Base-by-base conservation (phyloP, 164 flowering plant species). In the Malania oleifera region DNA sequence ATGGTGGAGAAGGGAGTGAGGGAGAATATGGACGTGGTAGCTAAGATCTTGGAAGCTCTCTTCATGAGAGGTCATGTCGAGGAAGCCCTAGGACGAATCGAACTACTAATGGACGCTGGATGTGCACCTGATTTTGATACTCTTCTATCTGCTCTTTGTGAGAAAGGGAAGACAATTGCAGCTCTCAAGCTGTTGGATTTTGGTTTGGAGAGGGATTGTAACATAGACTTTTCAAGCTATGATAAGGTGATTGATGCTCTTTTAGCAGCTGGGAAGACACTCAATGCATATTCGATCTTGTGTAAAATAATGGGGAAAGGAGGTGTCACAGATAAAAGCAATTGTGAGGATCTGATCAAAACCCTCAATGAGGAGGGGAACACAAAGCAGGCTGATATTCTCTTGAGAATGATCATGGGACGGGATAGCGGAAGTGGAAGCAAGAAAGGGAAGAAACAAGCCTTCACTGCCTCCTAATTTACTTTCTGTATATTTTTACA, bases 51-150 rank as follows among this genome's bases (percentile, higher is more conserved):
- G 80, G 97, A 93, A 74, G 89, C 96, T 29, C 89, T 93, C 39
- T 65, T 93, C 40, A 60, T 86, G 76, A 84, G 99, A 73, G 99
- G 97, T 40, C 99, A 90, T 67, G 87, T 83, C n/a, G 97, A 88
- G 70, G 99, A 93, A 73, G 99, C 96, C 19, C 73, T 93, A 54
- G 95, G 89, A 35, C 75, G 97, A 35, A 79, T 87, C 62, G 85
- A 83, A 7, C 69, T 90, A 26, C 60, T 90, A 28, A 75, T 83
- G 73, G 72, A 73, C 13, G 79, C 64, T 59, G 86, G 76, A 0
- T 72, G 60, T 40, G 51, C 59, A 47, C 86, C 84, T 38, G 75
- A 93, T 64, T 75, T 90, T 31, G 84, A 93, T 51, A 45, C 51
- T 61, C 85, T 93, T 41, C 55, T 88, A 15, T 73, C 81, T 31